These are phyloP conservation scores for Petunia hybrid DNA, from an alignment of 305 asterid species.

Conservation along the genomic window DNA sequence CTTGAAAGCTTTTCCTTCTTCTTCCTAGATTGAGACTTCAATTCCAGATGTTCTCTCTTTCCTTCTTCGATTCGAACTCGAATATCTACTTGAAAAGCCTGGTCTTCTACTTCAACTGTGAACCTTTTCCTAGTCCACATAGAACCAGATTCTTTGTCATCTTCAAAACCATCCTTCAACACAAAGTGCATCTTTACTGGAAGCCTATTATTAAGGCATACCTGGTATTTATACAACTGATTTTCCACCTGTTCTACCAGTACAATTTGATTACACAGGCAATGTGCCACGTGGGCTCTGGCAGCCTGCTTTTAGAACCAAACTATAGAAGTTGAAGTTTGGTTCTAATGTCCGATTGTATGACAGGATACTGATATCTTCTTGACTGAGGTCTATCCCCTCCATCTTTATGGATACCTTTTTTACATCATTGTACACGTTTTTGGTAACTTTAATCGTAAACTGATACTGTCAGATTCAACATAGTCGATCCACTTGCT, in stretches of 20 bases:
- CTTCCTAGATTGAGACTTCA: no score
- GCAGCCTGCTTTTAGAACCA: conserved; percentile 55
- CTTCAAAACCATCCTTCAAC: no score
- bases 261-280: conserved; percentile 59
- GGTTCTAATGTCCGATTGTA: conserved; percentile 39
- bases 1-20: no score
- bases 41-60: conserved; percentile 26
- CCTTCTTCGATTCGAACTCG: conserved; percentile 61
- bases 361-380: no score
- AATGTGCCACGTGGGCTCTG: conserved; percentile 53
- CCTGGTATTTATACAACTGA: conserved; percentile 57
- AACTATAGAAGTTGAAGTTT: conserved; percentile 47
- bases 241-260: conserved; percentile 57
- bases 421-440: conserved; percentile 55
- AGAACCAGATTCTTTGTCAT: no score
- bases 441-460: conserved; percentile 47
- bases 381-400: no score
- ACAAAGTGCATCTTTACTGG: conserved; percentile 40
- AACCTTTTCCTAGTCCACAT: conserved; percentile 34
- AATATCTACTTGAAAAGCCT: conserved; percentile 41
- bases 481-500: conserved; percentile 52
- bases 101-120: conserved; percentile 19
- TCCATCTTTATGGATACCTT: conserved; percentile 55
- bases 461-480: conserved; percentile 45
- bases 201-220: conserved; percentile 54